Conservation (phyloP, 352 stramenopile species). For the Globisporangium parvum region DNA sequence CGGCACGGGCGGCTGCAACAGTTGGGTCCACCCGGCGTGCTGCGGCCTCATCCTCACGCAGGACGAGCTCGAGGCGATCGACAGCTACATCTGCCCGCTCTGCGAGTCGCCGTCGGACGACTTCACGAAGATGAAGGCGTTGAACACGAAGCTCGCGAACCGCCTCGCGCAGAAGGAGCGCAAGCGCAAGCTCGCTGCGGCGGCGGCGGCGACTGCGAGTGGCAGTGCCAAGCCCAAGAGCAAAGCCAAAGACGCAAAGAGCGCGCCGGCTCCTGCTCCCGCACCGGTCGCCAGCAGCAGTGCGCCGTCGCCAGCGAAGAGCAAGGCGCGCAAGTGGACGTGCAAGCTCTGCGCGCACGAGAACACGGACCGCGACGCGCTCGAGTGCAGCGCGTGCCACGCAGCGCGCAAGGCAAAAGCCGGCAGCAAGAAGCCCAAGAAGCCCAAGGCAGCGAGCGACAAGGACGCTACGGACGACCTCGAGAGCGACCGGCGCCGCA, state of each 20-base stretch:
- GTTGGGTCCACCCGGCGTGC: conserved; percentile 87
- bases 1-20: conserved; percentile 84
- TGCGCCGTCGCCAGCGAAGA: not conserved
- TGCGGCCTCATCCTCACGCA: conserved; percentile 83
- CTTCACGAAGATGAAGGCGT: conserved; percentile 48
- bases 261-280: not conserved
- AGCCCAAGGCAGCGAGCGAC: conserved; percentile 16
- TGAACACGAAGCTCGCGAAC: conserved; percentile 78
- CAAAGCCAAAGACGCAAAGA: conserved; percentile 2
- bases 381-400: conserved; percentile 40
- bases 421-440: conserved; percentile 13
- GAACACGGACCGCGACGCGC: conserved; percentile 33
- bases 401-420: conserved; percentile 14
- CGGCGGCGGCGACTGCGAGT: not conserved
- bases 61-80: conserved; percentile 79
- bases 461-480: conserved; percentile 19
- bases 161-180: conserved; percentile 41
- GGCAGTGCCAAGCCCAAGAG: not conserved
- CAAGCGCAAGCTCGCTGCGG: conserved; percentile 24
- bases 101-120: conserved; percentile 72
- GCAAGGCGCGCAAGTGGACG: conserved; percentile 27
- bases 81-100: conserved; percentile 81
- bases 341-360: conserved; percentile 38
- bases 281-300: conserved; percentile 1
- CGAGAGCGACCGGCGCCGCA: conserved; percentile 40